Conservation (phyloP, 495 filamentous ascomycete genomes). For the Penicillium simplicissimum region DNA sequence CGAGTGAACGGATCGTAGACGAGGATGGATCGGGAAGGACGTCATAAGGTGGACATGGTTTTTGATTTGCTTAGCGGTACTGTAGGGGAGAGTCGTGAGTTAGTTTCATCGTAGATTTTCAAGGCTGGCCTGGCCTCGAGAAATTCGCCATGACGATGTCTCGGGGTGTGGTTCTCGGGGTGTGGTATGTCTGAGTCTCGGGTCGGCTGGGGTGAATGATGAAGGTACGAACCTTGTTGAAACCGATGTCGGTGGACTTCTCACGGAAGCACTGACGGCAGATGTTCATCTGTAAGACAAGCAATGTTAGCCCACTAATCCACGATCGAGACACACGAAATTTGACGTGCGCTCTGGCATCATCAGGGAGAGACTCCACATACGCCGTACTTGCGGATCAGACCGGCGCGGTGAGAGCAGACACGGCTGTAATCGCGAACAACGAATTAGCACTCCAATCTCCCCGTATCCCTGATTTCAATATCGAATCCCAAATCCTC, state of each 20-base stretch:
- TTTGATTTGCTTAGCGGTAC: slow-evolving; percentile 54
- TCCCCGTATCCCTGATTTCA: slow-evolving; percentile 13
- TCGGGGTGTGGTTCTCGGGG: neutral
- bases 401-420: slow-evolving; percentile 91
- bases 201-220: neutral
- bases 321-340: neutral
- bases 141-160: neutral
- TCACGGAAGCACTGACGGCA: slow-evolving; percentile 99
- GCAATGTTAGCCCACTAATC: slow-evolving; percentile 24
- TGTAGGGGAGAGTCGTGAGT: slow-evolving; percentile 27
- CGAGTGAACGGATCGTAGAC: slow-evolving; percentile 36
- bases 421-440: slow-evolving; percentile 69
- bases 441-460: slow-evolving; percentile 29
- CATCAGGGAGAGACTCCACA: slow-evolving; percentile 43
- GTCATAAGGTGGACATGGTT: slow-evolving; percentile 34
- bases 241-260: slow-evolving; percentile 94
- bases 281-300: slow-evolving; percentile 69
- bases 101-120: slow-evolving; percentile 5
- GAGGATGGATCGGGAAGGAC: slow-evolving; percentile 38
- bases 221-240: slow-evolving; percentile 74
- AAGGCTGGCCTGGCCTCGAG: neutral
- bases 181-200: neutral
- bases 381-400: slow-evolving; percentile 98
- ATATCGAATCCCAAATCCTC: slow-evolving; percentile 1
- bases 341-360: neutral